Percentiles rank a stretch among this genome's conserved stretches.
Conservation (phyloP, 78 protist genomes). For the Dictyostelium brefeldianum region DNA sequence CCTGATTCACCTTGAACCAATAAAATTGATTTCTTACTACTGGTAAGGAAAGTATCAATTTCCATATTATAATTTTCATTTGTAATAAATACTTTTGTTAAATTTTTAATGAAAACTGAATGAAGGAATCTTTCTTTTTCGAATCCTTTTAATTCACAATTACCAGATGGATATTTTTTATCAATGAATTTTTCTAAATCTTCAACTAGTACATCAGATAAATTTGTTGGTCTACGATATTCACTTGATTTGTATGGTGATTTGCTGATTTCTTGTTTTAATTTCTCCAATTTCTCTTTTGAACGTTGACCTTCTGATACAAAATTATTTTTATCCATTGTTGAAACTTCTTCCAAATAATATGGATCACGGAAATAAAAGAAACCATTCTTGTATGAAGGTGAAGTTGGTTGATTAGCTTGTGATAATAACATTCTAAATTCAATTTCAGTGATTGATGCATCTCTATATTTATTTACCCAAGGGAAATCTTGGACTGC, state of each 20-base stretch:
- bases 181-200: slow-evolving; percentile 69
- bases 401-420: not conserved
- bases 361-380: slow-evolving; percentile 84
- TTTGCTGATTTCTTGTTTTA: slow-evolving; percentile 52
- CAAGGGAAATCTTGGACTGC: slow-evolving; percentile 81
- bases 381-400: not conserved
- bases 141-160: not conserved
- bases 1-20: slow-evolving; percentile 77
- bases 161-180: slow-evolving; percentile 65
- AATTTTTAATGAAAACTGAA: slow-evolving; percentile 22
- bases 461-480: slow-evolving; percentile 73
- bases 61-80: slow-evolving; percentile 50
- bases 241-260: slow-evolving; percentile 18
- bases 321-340: slow-evolving; percentile 56
- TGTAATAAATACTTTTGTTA: slow-evolving; percentile 38
- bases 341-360: slow-evolving; percentile 56
- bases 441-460: slow-evolving; percentile 79
- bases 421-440: slow-evolving; percentile 41
- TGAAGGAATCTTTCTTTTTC: slow-evolving; percentile 84
- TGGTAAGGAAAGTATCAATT: slow-evolving; percentile 53
- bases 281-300: slow-evolving; percentile 49
- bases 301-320: slow-evolving; percentile 67
- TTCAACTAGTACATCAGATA: slow-evolving; percentile 76
- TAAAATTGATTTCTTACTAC: not conserved
- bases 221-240: slow-evolving; percentile 72